Evolutionary conservation across 768 basidiomycete genomes (phyloP).

Genomic region (Omphalotus guepiniiformis): DNA sequence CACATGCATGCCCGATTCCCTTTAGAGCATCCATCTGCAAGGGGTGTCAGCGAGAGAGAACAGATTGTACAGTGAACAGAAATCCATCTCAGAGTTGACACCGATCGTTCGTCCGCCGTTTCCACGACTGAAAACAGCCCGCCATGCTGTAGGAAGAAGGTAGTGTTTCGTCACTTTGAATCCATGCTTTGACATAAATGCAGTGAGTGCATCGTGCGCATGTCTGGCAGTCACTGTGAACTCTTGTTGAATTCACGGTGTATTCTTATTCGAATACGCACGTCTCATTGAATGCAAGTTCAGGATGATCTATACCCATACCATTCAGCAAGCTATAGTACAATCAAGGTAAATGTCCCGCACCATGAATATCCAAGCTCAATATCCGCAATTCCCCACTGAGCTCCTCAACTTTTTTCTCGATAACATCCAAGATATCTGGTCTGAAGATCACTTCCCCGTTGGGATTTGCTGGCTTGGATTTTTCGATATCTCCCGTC

Average conservation of each 20-base stretch:
- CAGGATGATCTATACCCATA: slow-evolving; percentile 53
- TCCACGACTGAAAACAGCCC: slow-evolving; percentile 62
- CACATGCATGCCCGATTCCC: slow-evolving; percentile 71
- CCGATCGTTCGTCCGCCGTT: slow-evolving; percentile 67
- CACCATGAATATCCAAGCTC: slow-evolving; percentile 72
- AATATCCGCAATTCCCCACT: slow-evolving; percentile 51
- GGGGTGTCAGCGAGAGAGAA: background rate
- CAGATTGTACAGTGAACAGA: slow-evolving; percentile 19
- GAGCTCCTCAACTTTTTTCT: slow-evolving; percentile 45
- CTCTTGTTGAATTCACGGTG: background rate
- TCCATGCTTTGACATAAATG: slow-evolving; percentile 61
- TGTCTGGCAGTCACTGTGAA: slow-evolving; percentile 35
- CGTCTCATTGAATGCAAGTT: slow-evolving; percentile 65
- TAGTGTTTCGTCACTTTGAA: slow-evolving; percentile 63
- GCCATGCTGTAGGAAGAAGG: slow-evolving; percentile 70
- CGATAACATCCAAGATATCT: slow-evolving; percentile 59
- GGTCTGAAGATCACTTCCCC: slow-evolving; percentile 43
- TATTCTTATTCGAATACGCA: slow-evolving; percentile 29
- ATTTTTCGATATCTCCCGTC: slow-evolving; percentile 24
- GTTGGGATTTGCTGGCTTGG: slow-evolving; percentile 17
- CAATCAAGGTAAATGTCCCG: background rate
- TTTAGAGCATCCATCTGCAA: slow-evolving; percentile 57
- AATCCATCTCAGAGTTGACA: slow-evolving; percentile 68
- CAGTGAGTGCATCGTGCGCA: slow-evolving; percentile 67
- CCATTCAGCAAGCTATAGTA: background rate